Conservation (phyloP, 2,329 filamentous ascomycete species). For the Delphinella strobiligena region DNA sequence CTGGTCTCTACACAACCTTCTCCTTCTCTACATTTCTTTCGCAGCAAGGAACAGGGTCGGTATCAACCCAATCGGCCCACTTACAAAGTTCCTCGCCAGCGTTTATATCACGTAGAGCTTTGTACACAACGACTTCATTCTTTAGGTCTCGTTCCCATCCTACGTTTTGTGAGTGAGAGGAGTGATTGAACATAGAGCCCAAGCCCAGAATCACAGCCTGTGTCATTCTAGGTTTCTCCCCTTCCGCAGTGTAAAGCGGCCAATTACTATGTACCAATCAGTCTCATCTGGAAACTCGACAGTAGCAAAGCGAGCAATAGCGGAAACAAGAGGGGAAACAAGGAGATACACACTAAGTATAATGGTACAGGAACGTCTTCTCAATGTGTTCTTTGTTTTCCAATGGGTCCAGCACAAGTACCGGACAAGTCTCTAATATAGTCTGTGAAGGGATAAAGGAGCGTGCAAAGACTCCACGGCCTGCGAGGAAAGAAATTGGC, state of each 20-base stretch:
- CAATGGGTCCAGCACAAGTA: constrained; percentile 34
- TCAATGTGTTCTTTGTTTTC: constrained; percentile 39
- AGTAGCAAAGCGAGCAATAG: not conserved
- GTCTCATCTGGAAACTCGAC: not conserved
- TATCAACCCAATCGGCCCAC: not conserved
- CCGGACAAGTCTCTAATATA: constrained; percentile 40
- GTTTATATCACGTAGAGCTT: constrained; percentile 35
- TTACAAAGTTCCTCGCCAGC: constrained; percentile 38
- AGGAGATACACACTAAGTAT: constrained; percentile 38
- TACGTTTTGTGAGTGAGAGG: constrained; percentile 39
- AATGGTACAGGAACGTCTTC: constrained; percentile 41
- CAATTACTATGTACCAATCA: constrained; percentile 33
- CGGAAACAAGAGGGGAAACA: constrained; percentile 1
- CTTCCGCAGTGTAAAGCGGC: constrained; percentile 16
- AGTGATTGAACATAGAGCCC: constrained; percentile 49
- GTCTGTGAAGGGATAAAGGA: constrained; percentile 34
- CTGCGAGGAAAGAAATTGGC: constrained; percentile 20
- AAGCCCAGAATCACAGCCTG: constrained; percentile 45
- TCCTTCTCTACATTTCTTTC: too few species aligned
- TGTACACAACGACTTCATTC: constrained; percentile 36
- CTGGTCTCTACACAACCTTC: too few species aligned
- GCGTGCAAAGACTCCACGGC: constrained; percentile 41
- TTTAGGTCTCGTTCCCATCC: constrained; percentile 40
- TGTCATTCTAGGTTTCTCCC: constrained; percentile 22
- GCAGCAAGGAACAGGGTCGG: too few species aligned